Conservation (phyloP, 2,329 filamentous ascomycete species). For the Hymenotorrendiella dingleyae region DNA sequence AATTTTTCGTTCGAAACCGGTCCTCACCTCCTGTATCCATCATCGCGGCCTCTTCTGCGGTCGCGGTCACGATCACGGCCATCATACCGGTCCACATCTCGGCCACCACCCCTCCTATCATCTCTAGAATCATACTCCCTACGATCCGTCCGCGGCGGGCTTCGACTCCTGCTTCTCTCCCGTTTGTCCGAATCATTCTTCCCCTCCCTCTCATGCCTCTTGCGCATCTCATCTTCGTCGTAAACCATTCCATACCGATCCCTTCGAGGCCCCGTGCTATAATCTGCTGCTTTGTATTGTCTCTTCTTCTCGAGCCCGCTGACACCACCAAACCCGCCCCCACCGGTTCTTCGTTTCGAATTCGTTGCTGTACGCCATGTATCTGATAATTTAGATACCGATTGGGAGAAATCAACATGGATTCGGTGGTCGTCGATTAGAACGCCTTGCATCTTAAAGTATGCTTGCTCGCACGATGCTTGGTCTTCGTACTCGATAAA, state of each 20-base stretch:
- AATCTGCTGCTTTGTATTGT: constrained; percentile 64
- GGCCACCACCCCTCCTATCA: constrained; percentile 14
- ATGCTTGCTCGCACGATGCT: constrained; percentile 86
- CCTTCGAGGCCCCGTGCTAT: constrained; percentile 31
- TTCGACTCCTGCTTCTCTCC: constrained; percentile 30
- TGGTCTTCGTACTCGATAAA: constrained; percentile 97
- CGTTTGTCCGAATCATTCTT: constrained; percentile 22
- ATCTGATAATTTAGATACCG: constrained; percentile 80
- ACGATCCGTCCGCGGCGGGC: constrained; percentile 22
- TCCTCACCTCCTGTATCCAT: constrained; percentile 19
- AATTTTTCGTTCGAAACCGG: background rate
- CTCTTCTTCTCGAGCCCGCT: constrained; percentile 81
- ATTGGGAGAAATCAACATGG: constrained; percentile 97
- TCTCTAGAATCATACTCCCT: constrained; percentile 19
- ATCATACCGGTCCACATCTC: constrained; percentile 20
- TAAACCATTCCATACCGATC: constrained; percentile 75
- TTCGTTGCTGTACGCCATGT: constrained; percentile 85
- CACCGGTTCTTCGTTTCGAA: constrained; percentile 59
- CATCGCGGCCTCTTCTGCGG: constrained; percentile 16
- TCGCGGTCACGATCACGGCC: constrained; percentile 15
- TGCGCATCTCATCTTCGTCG: constrained; percentile 62
- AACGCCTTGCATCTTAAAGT: constrained; percentile 98
- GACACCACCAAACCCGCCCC: constrained; percentile 87
- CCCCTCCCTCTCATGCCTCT: constrained; percentile 39
- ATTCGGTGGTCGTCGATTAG: constrained; percentile 96